These are phyloP conservation scores for Sarcocystis neurona DNA, from an alignment of 169 alveolate genomes.

Conservation along the genomic window DNA sequence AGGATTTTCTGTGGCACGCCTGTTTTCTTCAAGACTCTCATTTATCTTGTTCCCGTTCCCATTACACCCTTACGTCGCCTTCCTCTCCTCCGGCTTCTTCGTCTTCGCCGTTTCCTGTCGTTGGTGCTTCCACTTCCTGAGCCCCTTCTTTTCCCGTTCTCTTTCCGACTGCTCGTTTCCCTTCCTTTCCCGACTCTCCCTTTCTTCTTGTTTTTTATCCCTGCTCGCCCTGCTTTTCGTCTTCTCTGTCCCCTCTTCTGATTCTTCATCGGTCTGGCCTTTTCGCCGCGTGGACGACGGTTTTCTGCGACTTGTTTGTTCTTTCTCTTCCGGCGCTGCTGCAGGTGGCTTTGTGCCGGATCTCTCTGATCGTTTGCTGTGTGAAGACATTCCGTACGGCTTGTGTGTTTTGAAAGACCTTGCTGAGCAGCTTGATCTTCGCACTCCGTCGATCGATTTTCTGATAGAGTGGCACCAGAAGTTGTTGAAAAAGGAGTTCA, in stretches of 20 bases:
- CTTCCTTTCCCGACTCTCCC: no score
- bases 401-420: slow-evolving; percentile 55
- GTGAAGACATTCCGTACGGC: slow-evolving; percentile 61
- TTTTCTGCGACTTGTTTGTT: not conserved
- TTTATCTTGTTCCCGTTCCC: no score
- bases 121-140: no score
- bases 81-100: no score
- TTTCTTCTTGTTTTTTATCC: not conserved
- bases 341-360: slow-evolving; percentile 59
- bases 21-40: no score
- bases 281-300: not conserved
- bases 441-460: slow-evolving; percentile 58
- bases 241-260: not conserved
- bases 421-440: slow-evolving; percentile 55
- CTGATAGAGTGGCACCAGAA: slow-evolving; percentile 70
- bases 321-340: not conserved
- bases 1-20: no score
- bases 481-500: slow-evolving; percentile 47
- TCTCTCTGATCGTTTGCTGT: slow-evolving; percentile 40
- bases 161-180: no score
- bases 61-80: no score
- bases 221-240: not conserved
- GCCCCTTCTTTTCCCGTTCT: no score
- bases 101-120: no score
- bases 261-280: not conserved